These are phyloP conservation scores for Solanum bukasovii DNA, from an alignment of 257 asterid genomes.

Conservation along the genomic window DNA sequence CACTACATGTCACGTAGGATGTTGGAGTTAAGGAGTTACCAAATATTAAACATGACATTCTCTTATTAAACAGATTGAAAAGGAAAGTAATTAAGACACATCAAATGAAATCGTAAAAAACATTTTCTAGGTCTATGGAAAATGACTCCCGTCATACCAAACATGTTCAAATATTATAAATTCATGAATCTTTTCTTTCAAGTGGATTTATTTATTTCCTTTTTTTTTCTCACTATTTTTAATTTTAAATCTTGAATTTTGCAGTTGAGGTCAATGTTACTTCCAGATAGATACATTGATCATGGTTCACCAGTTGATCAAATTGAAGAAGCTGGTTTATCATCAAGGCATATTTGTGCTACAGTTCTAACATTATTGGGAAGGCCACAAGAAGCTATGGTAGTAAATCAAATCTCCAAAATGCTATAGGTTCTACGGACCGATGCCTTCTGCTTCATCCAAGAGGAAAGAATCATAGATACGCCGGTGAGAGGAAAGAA, in stretches of 20 bases:
- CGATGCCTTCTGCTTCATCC: neutral
- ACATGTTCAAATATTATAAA: neutral
- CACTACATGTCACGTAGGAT: neutral
- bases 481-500: neutral
- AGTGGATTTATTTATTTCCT: neutral
- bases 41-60: neutral
- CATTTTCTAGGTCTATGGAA: neutral
- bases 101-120: neutral
- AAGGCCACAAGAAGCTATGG: slow-evolving; percentile 44
- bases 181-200: neutral
- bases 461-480: neutral
- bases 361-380: slow-evolving; percentile 57
- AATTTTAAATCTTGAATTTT: neutral
- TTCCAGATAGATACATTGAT: slow-evolving; percentile 69
- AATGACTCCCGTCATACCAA: neutral
- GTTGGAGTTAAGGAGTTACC: neutral
- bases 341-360: slow-evolving; percentile 52
- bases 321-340: slow-evolving; percentile 65
- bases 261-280: slow-evolving; percentile 74
- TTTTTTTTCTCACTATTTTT: neutral
- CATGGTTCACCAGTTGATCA: slow-evolving; percentile 75
- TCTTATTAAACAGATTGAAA: neutral
- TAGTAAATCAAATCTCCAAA: slow-evolving; percentile 11
- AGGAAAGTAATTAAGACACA: neutral
- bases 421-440: neutral